Base-by-base conservation (phyloP, 495 filamentous ascomycete genomes). In the Pseudevernia furfuracea region DNA sequence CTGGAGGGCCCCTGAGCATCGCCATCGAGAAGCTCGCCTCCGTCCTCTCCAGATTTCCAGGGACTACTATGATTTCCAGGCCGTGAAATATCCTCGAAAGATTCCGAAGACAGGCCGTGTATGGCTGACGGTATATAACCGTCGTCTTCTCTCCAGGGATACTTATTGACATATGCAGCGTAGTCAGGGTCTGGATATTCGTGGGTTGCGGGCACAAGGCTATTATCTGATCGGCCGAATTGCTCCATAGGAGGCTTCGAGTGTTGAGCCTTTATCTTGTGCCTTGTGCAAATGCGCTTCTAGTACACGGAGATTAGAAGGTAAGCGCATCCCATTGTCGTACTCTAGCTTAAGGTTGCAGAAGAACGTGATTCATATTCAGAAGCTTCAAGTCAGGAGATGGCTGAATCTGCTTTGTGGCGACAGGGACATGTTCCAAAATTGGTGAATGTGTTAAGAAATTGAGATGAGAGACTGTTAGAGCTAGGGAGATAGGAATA, bases 151-250 rank as follows among this genome's bases (percentile, higher is more conserved):
- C 52, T 36, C 67, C 68, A 70, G 21, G 65, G 68, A 34, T 67
- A 63, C 21, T 34, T 62, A 4, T 59, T 66, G 21, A 48, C 46
- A 58, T 65, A 32, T 37, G 67, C 67, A 43, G 63, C 67, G 56
- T 41, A 36, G 59, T 64, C 62, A 15, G 68, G 68, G 39, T 70
- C 68, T 38, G 68, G 68, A 30, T 70, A 70, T 38, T 62, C 58
- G 59, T 66, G 66, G 34, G 21, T 49, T 58, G 23, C 25, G 17
- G 2, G 30, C 12, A 36, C 34, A n/a, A 41, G 36, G 15, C 25
- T 38, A 14, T 55, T 32, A 10, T 41, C 39, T 32, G 37, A 30
- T 52, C 2, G 41, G 32, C 15, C 57, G 21, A 10, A 10, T 52
- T 49, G 56, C n/a, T 59, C 36, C 62, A 60, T 64, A 10, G 9